Conservation (phyloP, 192 early-diverging fungal species). For the Dimargaris verticillata region DNA sequence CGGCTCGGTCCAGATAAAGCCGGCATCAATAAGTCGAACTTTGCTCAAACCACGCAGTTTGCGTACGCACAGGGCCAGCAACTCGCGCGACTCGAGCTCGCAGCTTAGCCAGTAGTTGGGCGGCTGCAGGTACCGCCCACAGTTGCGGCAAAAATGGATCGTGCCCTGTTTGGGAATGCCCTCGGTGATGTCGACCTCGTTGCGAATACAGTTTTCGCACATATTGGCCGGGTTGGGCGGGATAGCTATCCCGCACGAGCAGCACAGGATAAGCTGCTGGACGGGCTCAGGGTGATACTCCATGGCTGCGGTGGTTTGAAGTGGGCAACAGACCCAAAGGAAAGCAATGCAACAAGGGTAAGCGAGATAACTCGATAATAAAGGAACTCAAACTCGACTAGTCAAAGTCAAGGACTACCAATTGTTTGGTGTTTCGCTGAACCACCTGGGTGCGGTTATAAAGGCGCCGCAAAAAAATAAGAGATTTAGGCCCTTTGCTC, state of each 20-base stretch:
- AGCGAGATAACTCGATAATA: too few species aligned
- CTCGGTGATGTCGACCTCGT: constrained; percentile 94
- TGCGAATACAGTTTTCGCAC: constrained; percentile 96
- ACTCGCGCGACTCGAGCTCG: constrained; percentile 76
- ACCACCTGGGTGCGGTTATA: too few species aligned
- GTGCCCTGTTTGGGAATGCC: constrained; percentile 95
- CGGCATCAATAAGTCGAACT: constrained; percentile 89
- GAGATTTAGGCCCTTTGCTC: too few species aligned
- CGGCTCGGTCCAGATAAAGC: constrained; percentile 97
- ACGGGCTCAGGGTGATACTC: constrained; percentile 27
- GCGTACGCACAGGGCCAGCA: constrained; percentile 84
- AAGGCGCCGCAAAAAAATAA: too few species aligned
- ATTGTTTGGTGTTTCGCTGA: too few species aligned
- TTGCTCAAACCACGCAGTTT: constrained; percentile 80
- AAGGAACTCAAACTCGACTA: too few species aligned
- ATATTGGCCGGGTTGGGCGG: constrained; percentile 95
- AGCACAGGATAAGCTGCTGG: constrained; percentile 55
- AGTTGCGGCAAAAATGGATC: constrained; percentile 90
- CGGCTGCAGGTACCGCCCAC: constrained; percentile 93
- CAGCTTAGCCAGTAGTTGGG: constrained; percentile 80
- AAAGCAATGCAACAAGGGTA: too few species aligned
- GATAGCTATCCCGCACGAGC: constrained; percentile 84
- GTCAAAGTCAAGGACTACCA: too few species aligned
- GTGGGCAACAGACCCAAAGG: too few species aligned
- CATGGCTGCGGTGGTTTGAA: constrained; percentile 14